Conservation (phyloP, 441 rosid genomes). For the Gossypium aridum region DNA sequence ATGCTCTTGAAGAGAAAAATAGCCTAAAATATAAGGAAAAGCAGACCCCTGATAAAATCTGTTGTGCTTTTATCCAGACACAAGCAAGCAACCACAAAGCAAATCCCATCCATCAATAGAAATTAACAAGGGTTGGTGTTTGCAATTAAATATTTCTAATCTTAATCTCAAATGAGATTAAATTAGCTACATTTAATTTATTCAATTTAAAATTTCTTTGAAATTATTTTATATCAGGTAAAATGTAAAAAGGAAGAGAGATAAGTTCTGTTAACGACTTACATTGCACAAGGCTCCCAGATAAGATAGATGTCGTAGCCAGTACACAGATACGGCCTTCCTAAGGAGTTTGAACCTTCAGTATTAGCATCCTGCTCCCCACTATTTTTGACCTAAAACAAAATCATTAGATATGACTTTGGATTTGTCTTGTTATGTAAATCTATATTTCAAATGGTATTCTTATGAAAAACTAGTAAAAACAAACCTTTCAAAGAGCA, state of each 20-base stretch:
- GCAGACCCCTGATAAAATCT: neutral
- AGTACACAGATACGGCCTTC: conserved; percentile 75
- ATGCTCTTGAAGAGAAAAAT: neutral
- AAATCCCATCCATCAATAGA: neutral
- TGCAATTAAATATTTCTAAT: neutral
- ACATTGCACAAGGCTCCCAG: conserved; percentile 77
- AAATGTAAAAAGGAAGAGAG: neutral
- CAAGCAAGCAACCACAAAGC: neutral
- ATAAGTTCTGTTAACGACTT: conserved; percentile 16
- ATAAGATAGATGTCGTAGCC: conserved; percentile 68
- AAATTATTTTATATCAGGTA: neutral
- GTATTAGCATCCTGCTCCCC: conserved; percentile 24
- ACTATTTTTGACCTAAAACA: conserved; percentile 33
- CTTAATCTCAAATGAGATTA: neutral
- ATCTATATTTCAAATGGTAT: neutral
- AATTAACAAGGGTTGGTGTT: neutral
- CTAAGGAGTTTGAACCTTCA: conserved; percentile 16
- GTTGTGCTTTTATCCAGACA: neutral
- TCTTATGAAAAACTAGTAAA: neutral
- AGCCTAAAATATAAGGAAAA: neutral
- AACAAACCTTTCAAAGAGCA: neutral
- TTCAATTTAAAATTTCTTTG: neutral
- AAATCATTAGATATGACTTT: neutral
- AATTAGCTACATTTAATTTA: neutral
- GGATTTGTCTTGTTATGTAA: neutral